These are phyloP conservation scores for Botrytis sinoallii DNA, from an alignment of 2,329 filamentous ascomycete genomes.

Conservation along the genomic window DNA sequence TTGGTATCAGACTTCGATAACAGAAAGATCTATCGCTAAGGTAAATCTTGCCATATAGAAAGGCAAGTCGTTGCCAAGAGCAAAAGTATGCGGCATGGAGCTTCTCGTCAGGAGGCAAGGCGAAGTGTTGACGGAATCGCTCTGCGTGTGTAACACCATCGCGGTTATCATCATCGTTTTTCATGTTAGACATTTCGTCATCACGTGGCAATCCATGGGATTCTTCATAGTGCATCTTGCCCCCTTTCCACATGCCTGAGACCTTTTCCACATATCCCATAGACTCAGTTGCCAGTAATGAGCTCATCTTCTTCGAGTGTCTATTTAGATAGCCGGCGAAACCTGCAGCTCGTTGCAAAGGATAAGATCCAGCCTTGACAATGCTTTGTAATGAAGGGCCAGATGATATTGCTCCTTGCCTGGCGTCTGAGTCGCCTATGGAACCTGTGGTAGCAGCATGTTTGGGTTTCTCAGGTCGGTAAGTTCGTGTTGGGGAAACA, in stretches of 20 bases:
- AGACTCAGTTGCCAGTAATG: constrained; percentile 78
- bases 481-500: constrained; percentile 17
- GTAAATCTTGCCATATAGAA: constrained; percentile 95
- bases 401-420: constrained; percentile 40
- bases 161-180: constrained; percentile 53
- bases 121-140: constrained; percentile 86
- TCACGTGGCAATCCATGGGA: constrained; percentile 51
- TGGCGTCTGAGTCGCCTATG: constrained; percentile 25
- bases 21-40: constrained; percentile 85
- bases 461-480: constrained; percentile 20
- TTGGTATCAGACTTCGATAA: constrained; percentile 86
- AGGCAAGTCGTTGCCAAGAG: constrained; percentile 84
- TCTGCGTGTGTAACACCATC: constrained; percentile 67
- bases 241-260: constrained; percentile 94
- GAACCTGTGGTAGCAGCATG: constrained; percentile 32
- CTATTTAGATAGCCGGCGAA: constrained; percentile 80
- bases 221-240: constrained; percentile 81
- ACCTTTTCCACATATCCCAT: constrained; percentile 98
- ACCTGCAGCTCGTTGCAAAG: constrained; percentile 77
- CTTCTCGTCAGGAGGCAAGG: constrained; percentile 77
- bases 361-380: constrained; percentile 65
- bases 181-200: constrained; percentile 47
- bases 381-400: constrained; percentile 56
- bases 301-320: constrained; percentile 77
- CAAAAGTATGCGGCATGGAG: constrained; percentile 88